Evolutionary conservation across 1,284 basidiomycete genomes (phyloP), one percentile per base, ranked within the genome.

Genomic region (Ganoderma boninense): DNA sequence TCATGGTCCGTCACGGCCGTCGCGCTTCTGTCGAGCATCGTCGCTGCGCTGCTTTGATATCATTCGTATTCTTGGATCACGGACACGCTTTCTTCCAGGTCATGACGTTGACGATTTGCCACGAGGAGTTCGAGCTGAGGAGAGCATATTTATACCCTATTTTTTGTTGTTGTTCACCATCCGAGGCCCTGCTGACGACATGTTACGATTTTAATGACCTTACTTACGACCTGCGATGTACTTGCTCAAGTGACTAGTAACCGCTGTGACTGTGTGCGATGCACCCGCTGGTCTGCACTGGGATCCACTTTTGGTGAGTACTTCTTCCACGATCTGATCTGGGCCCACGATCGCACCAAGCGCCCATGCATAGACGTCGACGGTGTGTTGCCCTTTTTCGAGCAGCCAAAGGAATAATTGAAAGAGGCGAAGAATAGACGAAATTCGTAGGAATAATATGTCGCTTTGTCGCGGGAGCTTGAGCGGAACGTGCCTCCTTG

Each of bases 71-170:
- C 29, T 32, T n/a, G 38, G 43, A 32, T 20, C 35, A 23, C 7
- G 57, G 57, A 11, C 52, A 44, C 29, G 26, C 16, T 57, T 38
- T 38, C 38, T 38, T 38, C 38, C 38, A 38, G 38, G 38, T 38
- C 10, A 38, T 38, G 38, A 38, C 35, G 26, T 62, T 56, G 52
- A 13, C 40, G 57, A 42, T 44, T 46, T 5, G 49, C 13, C 38
- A 16, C 35, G 54, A 32, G 42, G 29, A 38, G 64, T n/a, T 67
- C 35, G 38, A 10, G 40, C 42, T 44, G 64, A 57, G 59, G 64
- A 29, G 40, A 42, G 52, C 64, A 26, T 74, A 74, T 74, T 74
- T 72, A 74, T 74, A 69, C 69, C 73, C 69, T 74, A 70, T 62
- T 32, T 69, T 74, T 70, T 70, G 62, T n/a, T 62, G 61, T 60